A percentile compares a stretch with the other conserved stretches of the same genome.
phyloP scores from a whole-genome alignment of 257 asterid genomes.

The Pogostemon cablin region DNA sequence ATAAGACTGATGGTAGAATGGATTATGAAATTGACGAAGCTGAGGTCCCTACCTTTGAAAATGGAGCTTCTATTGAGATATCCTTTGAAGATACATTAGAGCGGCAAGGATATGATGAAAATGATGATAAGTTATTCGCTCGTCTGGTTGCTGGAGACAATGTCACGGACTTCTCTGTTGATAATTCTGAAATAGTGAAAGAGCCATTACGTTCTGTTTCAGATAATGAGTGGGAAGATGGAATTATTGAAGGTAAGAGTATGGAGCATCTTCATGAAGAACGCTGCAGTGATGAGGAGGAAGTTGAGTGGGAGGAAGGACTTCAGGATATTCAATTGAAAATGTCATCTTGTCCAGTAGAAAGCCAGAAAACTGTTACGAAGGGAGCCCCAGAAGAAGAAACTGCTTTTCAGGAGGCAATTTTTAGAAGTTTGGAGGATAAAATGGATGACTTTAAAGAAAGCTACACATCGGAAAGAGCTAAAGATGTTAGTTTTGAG shows the following conservation, averaged over 20 bases:
- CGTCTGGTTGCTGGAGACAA: constrained; percentile 73
- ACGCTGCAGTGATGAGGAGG: constrained; percentile 51
- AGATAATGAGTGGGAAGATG: constrained; percentile 83
- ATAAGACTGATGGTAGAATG: constrained; percentile 35
- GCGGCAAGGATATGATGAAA: constrained; percentile 40
- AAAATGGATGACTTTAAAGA: constrained; percentile 33
- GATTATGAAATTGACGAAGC: constrained; percentile 36
- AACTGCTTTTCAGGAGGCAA: constrained; percentile 74
- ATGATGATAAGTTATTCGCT: constrained; percentile 73
- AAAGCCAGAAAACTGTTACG: constrained; percentile 39
- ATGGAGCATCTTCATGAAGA: constrained; percentile 38
- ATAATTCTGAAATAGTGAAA: constrained; percentile 40
- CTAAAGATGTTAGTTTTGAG: constrained; percentile 47
- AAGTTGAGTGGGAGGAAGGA: constrained; percentile 91
- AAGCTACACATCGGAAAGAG: constrained; percentile 32
- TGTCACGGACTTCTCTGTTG: constrained; percentile 44
- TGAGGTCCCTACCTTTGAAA: constrained; percentile 34
- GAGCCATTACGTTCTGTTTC: constrained; percentile 49
- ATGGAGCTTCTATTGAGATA: constrained; percentile 70
- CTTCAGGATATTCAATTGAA: constrained; percentile 43
- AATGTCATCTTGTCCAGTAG: constrained; percentile 37
- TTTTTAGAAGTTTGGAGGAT: constrained; percentile 73
- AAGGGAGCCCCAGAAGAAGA: constrained; percentile 73
- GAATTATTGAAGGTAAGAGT: constrained; percentile 46
- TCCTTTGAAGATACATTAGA: constrained; percentile 64